Base-by-base conservation (phyloP, 805 yeast species). In the Schwanniomyces yamadae region DNA sequence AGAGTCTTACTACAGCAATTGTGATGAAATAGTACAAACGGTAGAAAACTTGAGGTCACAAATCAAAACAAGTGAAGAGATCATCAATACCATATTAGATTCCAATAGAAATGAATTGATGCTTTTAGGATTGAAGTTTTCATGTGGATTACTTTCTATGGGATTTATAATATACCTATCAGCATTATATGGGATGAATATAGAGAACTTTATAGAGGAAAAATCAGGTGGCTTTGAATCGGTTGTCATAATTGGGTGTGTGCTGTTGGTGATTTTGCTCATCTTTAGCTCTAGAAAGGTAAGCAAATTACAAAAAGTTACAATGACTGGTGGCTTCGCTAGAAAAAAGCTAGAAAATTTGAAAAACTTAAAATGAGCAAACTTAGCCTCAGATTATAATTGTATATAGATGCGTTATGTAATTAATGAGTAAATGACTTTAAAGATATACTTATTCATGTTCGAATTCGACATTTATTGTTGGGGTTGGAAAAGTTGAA, bases 151-250 rank as follows among this genome's bases (percentile, higher is more conserved):
- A 38, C 64, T 93, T 23, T 82, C 95, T 3, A 66, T 90, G 51
- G 95, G 95, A 2, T 76, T 82, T 11, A 83, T 93, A 1, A 66
- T 95, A 30, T 86, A 85, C 46, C 56, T 87, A 11, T 93, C 95
- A 2, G 84, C 96, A 0, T 66, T 88, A 8, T 93, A 90, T 59
- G 99, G 99, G 23, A 93, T 93, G 99, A 93, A 93, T 60, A 66
- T 93, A 57, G 87, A 84, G 52, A 93, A 91, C 61, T 89, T 85
- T 54, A 81, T 93, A 15, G 99, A 93, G 56, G 95, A 89, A 38
- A 66, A 80, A 1, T 73, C 75, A 37, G 71, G 73, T 44, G 96
- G 96, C 21, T 85, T 88, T 54, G 67, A 63, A 41, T 28, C 50
- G 5, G 56, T 66, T 5, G 55, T 78, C 1, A 57, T 70, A 1